These are phyloP conservation scores for Volvox africanus DNA, from an alignment of 139 green algal genomes.

Conservation along the genomic window DNA sequence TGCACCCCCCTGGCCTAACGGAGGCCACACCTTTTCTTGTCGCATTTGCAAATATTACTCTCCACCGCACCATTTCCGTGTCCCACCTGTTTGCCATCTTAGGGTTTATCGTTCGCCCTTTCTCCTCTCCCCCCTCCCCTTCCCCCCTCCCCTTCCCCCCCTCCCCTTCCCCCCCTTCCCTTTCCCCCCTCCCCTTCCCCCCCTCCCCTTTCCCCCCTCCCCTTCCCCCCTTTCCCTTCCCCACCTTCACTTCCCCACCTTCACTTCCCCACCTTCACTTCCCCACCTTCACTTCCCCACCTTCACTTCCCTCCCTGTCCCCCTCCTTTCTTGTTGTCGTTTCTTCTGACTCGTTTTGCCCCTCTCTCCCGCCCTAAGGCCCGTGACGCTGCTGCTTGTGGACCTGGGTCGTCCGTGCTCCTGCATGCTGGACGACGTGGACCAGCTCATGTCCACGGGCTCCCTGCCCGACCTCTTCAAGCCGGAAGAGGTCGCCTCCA, in stretches of 20 bases:
- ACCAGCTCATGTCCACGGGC: conserved; percentile 47
- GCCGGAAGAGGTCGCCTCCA: conserved; percentile 47
- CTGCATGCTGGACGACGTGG: conserved; percentile 59
- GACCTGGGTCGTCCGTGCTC: conserved; percentile 50
- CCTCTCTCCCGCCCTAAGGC: conserved; percentile 33
- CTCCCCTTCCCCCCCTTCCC: not conserved
- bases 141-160: not conserved
- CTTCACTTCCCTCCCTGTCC: not conserved
- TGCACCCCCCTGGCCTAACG: no score
- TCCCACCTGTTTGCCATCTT: no score
- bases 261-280: not conserved
- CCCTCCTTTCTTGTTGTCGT: not conserved
- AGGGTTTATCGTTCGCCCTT: no score
- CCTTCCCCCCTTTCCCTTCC: not conserved
- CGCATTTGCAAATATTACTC: no score
- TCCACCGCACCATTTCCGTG: no score
- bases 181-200: not conserved
- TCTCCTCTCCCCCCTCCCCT: not conserved
- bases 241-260: not conserved
- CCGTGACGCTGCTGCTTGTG: conserved; percentile 43
- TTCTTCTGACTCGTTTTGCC: not conserved
- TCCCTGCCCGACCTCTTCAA: conserved; percentile 55
- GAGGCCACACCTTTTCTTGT: no score
- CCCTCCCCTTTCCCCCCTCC: not conserved
- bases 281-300: not conserved